Conservation (phyloP, 1,139 yeast species). For the Wickerhamomyces sp. region DNA sequence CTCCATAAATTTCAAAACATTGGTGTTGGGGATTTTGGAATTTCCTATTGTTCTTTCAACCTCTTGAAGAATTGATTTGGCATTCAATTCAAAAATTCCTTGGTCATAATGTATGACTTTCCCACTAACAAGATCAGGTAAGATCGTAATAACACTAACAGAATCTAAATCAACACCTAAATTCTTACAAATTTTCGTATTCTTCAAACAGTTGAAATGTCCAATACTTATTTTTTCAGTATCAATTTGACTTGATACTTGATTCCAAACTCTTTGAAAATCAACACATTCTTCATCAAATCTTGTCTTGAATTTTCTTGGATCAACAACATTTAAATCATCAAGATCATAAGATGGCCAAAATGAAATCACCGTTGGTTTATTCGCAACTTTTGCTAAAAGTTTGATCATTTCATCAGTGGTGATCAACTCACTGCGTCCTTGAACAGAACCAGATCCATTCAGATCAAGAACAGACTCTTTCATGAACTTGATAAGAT, state of each 20-base stretch:
- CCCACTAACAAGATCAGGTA: slow-evolving; percentile 32
- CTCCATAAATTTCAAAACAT: slow-evolving; percentile 27
- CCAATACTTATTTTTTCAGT: slow-evolving; percentile 40
- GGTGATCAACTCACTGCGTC: slow-evolving; percentile 27
- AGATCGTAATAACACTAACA: slow-evolving; percentile 34
- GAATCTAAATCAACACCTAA: slow-evolving; percentile 31
- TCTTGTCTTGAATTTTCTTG: slow-evolving; percentile 33
- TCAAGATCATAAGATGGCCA: slow-evolving; percentile 52
- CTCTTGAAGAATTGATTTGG: slow-evolving; percentile 30
- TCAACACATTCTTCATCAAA: slow-evolving; percentile 46
- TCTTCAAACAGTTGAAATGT: slow-evolving; percentile 53
- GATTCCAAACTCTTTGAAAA: slow-evolving; percentile 52
- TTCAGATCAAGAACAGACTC: slow-evolving; percentile 45
- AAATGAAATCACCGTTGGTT: slow-evolving; percentile 54
- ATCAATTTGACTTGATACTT: slow-evolving; percentile 42
- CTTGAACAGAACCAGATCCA: slow-evolving; percentile 27
- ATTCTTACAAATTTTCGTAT: slow-evolving; percentile 44
- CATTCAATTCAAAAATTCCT: slow-evolving; percentile 12
- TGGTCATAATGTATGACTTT: slow-evolving; percentile 28
- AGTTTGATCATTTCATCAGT: slow-evolving; percentile 36
- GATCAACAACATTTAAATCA: slow-evolving; percentile 29
- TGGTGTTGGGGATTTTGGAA: slow-evolving; percentile 32
- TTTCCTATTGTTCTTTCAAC: slow-evolving; percentile 31
- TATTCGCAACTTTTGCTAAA: slow-evolving; percentile 39
- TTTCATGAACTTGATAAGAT: slow-evolving; percentile 46